These are phyloP conservation scores for Hyaloscypha finlandica DNA, from an alignment of 495 filamentous ascomycete species.

Conservation along the genomic window DNA sequence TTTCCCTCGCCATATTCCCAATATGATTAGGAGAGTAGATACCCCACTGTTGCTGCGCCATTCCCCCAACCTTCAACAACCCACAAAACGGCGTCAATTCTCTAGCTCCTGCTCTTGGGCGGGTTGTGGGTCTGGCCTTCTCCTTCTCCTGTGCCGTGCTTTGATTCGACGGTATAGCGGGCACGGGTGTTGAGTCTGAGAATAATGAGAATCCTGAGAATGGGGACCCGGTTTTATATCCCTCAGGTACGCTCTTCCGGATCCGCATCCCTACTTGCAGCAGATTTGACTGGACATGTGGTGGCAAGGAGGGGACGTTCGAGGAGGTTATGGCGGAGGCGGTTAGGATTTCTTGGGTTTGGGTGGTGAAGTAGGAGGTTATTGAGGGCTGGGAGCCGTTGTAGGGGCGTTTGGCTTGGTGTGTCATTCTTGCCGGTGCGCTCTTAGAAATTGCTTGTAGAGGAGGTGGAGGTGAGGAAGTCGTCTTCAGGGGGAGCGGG, in stretches of 20 bases:
- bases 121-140: constrained; percentile 6
- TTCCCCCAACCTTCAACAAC: constrained; percentile 63
- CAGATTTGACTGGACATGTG: constrained; percentile 71
- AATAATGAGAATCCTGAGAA: constrained; percentile 49
- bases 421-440: constrained; percentile 13
- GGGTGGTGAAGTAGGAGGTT: constrained; percentile 28
- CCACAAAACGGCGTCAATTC: constrained; percentile 80
- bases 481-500: neutral
- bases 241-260: constrained; percentile 86
- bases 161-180: neutral
- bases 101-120: constrained; percentile 37
- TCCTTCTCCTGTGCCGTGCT: neutral
- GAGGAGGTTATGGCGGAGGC: neutral
- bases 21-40: constrained; percentile 12
- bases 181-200: constrained; percentile 33
- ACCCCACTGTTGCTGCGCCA: constrained; percentile 27
- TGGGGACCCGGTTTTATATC: constrained; percentile 72
- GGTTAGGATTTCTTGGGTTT: neutral
- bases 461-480: neutral
- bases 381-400: constrained; percentile 32
- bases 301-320: constrained; percentile 51
- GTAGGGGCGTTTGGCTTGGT: constrained; percentile 34
- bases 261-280: constrained; percentile 90
- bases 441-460: neutral
- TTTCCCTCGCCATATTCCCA: neutral